Conservation (phyloP, 2,329 filamentous ascomycete species). For the Arthrobotrys iridis region DNA sequence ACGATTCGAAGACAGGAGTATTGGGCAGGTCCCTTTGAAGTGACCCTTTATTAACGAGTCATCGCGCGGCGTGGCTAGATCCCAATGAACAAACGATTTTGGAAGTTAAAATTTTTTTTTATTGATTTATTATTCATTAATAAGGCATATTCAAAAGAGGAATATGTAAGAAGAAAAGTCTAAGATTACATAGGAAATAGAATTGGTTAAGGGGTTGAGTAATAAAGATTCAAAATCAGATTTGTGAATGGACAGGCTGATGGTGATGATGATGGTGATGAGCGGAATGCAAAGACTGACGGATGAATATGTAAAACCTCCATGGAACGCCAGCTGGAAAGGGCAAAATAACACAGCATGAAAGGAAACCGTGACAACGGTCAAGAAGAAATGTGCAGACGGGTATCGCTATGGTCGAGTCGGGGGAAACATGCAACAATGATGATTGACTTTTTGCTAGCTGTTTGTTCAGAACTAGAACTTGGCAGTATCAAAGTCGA, state of each 20-base stretch:
- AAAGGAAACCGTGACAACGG: constrained; percentile 3
- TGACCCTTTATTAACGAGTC: no score
- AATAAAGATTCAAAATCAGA: background rate
- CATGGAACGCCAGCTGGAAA: constrained; percentile 16
- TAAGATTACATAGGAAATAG: constrained; percentile 52
- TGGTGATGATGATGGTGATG: background rate
- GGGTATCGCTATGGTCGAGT: constrained; percentile 41
- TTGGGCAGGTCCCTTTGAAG: no score
- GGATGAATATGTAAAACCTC: constrained; percentile 29
- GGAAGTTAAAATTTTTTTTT: constrained; percentile 18
- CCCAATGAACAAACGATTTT: background rate
- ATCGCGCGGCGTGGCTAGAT: no score
- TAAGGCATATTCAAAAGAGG: constrained; percentile 40
- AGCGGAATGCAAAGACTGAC: constrained; percentile 3
- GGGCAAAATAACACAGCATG: background rate
- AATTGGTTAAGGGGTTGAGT: background rate
- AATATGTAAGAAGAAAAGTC: constrained; percentile 50
- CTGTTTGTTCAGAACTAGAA: constrained; percentile 24
- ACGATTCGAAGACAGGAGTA: no score
- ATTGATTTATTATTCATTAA: constrained; percentile 50
- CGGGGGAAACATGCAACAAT: constrained; percentile 6
- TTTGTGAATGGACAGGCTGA: background rate
- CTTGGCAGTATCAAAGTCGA: constrained; percentile 49
- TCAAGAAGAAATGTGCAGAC: constrained; percentile 7
- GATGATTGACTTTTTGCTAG: background rate